A percentile compares a stretch with the other conserved stretches of the same genome.
Evolutionary conservation across 2,329 filamentous ascomycete species (phyloP).

Genomic region (Aspergillus flavus): DNA sequence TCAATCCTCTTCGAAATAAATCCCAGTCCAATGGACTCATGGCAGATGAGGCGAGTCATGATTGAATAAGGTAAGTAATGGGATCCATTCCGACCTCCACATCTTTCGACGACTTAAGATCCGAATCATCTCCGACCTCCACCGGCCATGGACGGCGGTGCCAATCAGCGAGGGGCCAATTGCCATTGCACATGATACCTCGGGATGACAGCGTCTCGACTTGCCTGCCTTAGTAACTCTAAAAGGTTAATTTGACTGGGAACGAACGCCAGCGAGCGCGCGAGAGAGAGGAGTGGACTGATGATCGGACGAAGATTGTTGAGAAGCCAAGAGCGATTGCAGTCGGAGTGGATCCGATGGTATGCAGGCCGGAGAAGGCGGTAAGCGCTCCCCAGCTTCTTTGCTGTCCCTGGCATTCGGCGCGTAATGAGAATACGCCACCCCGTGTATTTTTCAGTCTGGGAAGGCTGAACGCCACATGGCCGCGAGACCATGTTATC

Average conservation of each 20-base stretch:
- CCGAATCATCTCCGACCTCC: conserved; percentile 1
- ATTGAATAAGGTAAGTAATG: not conserved
- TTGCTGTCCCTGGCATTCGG: not conserved
- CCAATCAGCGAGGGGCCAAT: not conserved
- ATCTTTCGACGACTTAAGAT: not conserved
- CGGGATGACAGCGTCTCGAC: not conserved
- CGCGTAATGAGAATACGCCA: not conserved
- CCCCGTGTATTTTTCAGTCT: not conserved
- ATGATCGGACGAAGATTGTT: conserved; percentile 5
- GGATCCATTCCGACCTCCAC: not conserved
- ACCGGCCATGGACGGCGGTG: not conserved
- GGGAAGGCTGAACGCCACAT: not conserved
- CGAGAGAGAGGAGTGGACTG: not conserved
- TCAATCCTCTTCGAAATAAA: not conserved
- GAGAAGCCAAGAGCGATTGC: conserved; percentile 8
- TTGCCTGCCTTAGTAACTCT: not conserved
- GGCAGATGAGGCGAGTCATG: not conserved
- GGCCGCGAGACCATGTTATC: not conserved
- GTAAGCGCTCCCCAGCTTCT: conserved; percentile 1
- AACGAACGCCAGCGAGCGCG: not conserved
- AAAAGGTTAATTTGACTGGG: not conserved
- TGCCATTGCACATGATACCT: conserved; percentile 2
- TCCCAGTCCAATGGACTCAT: not conserved
- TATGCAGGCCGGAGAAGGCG: not conserved
- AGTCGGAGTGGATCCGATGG: not conserved